Evolutionary conservation across 2,329 filamentous ascomycete species (phyloP).

Genomic region (Fonsecaea erecta): DNA sequence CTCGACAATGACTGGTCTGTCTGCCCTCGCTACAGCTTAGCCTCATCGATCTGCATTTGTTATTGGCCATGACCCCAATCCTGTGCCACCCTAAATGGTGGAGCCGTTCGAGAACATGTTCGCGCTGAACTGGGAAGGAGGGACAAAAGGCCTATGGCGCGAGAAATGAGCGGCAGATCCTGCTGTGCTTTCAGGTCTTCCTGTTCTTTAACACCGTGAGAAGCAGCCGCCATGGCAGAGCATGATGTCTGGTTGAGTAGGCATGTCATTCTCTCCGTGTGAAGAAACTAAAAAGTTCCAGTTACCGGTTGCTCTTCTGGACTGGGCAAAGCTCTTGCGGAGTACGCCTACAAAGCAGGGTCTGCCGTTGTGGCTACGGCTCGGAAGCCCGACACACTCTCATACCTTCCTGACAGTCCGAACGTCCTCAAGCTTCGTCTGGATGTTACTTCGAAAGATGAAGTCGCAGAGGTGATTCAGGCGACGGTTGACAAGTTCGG

Average conservation of each 20-base stretch:
- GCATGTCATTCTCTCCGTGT: not conserved
- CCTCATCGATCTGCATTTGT: not conserved
- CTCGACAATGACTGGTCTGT: not conserved
- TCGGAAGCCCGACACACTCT: slow-evolving; percentile 13
- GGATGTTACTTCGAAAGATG: slow-evolving; percentile 49
- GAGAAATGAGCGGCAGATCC: not conserved
- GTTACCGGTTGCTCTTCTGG: slow-evolving; percentile 18
- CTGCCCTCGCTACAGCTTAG: not conserved
- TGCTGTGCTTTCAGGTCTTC: not conserved
- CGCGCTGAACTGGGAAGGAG: not conserved
- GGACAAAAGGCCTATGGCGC: too few species aligned
- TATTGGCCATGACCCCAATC: slow-evolving; percentile 5
- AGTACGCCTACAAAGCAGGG: slow-evolving; percentile 7
- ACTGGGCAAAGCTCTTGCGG: slow-evolving; percentile 13
- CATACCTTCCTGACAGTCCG: slow-evolving; percentile 8
- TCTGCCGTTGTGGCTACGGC: slow-evolving; percentile 14
- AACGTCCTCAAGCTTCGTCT: slow-evolving; percentile 34
- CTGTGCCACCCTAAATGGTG: not conserved
- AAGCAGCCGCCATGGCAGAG: not conserved
- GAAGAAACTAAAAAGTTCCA: not conserved
- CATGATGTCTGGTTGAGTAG: slow-evolving; percentile 20
- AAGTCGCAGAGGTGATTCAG: slow-evolving; percentile 44
- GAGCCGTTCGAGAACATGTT: not conserved
- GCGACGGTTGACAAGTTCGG: slow-evolving; percentile 41
- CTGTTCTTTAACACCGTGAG: not conserved